Conservation (phyloP, 768 basidiomycete genomes). For the Termitomyces sp. region DNA sequence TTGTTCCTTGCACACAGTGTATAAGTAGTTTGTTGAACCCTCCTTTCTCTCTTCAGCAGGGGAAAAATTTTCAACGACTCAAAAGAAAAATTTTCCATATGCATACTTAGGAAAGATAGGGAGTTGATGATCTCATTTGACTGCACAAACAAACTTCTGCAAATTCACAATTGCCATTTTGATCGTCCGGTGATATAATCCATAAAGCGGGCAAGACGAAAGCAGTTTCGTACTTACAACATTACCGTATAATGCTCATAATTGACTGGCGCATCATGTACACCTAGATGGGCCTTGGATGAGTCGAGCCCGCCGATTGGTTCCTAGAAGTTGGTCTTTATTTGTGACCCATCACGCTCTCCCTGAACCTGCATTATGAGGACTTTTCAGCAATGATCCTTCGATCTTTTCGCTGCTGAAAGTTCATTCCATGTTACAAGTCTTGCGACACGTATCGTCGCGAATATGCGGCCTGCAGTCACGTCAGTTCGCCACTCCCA, state of each 20-base stretch:
- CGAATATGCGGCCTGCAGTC: constrained; percentile 5
- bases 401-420: not conserved
- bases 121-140: no score
- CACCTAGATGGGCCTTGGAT: no score
- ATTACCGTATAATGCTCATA: not conserved
- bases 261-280: not conserved
- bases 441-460: constrained; percentile 9
- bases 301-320: no score
- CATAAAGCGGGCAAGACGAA: not conserved
- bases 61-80: no score
- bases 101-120: no score
- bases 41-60: no score
- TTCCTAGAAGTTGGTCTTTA: not conserved
- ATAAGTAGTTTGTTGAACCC: no score
- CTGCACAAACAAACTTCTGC: no score
- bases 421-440: constrained; percentile 9
- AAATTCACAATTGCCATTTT: no score
- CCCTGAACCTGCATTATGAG: not conserved
- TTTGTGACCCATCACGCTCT: not conserved
- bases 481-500: constrained; percentile 16
- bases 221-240: not conserved
- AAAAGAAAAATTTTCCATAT: no score
- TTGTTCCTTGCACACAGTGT: no score
- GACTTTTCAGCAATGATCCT: not conserved
- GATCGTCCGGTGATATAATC: not conserved